Conservation (phyloP, 148 eudicot species). For the Vaccinium darrowii region DNA sequence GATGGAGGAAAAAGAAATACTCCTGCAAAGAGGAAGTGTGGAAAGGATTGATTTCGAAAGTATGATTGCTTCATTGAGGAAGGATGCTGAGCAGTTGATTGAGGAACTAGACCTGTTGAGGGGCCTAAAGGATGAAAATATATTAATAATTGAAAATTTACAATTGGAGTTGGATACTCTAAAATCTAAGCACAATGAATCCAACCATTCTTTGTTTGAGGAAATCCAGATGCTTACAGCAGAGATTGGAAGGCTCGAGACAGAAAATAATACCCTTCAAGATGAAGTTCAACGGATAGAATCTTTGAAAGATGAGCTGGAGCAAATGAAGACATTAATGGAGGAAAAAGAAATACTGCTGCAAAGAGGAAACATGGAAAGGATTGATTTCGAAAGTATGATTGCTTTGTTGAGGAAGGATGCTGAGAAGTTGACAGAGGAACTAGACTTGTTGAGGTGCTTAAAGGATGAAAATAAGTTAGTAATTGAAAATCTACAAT, state of each 20-base stretch:
- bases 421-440: constrained; percentile 43
- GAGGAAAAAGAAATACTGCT: constrained; percentile 45
- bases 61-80: constrained; percentile 28
- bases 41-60: constrained; percentile 37
- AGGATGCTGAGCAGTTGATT: constrained; percentile 40
- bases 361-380: constrained; percentile 28
- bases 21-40: constrained; percentile 28
- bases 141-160: constrained; percentile 34
- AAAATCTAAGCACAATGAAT: constrained; percentile 28
- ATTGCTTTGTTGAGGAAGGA: constrained; percentile 36
- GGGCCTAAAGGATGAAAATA: constrained; percentile 46
- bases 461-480: constrained; percentile 51
- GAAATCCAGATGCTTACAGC: too few relatives aligned
- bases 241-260: constrained; percentile 26
- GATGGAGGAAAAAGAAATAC: constrained; percentile 45
- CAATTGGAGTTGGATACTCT: constrained; percentile 50
- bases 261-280: constrained; percentile 37
- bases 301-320: constrained; percentile 37
- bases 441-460: constrained; percentile 38
- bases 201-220: not conserved
- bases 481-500: constrained; percentile 36
- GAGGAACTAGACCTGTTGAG: constrained; percentile 47
- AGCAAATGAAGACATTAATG: constrained; percentile 36
- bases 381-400: constrained; percentile 32
- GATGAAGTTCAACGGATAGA: constrained; percentile 33